Evolutionary conservation across 257 asterid species (phyloP), one percentile per base, ranked within the genome.

Genomic region (Hygrophila difformis): DNA sequence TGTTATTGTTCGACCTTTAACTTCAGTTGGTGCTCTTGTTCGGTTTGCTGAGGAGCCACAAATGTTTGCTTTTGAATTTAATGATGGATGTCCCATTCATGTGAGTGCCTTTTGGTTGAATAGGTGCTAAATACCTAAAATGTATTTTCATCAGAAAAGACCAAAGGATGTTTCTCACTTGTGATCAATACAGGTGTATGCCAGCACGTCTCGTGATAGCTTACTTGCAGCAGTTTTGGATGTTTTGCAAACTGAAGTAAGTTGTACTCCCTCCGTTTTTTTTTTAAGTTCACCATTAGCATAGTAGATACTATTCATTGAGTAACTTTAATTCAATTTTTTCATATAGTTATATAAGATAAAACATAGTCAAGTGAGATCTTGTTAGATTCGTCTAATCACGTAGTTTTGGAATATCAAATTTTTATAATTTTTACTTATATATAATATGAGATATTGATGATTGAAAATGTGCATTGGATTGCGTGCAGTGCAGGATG

Each of bases 21-120:
- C 98, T 49, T 65, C 94, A 19, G 86, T 89, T 56, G 71, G 88
- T 66, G 96, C 93, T 59, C 96, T 89, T 64, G 98, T 89, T 70
- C 85, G 94, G 47, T 85, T 82, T 74, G 81, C 94, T 43, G 96
- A 89, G 85, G 98, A 89, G 88, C 98, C 98, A 54, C 98, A 89
- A 75, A 80, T 85, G 98, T 89, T 89, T 60, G 98, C 94, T 63
- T 65, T 89, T 65, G 96, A 89, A 67, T 89, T 79, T 67, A 79
- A 72, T 72, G 98, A 89, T 74, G 98, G 98, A 60, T 82, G 96
- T 57, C 94, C 98, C 42, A 79, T 82, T 55, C 93, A 89, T 41
- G 98, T 85, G 76, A 67, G 94, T 54, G 22, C 46, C 55, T 56
- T 54, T 70, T 37, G 47, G 51, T 49, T 39, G 26, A 41, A 63